Conservation (phyloP, 2,329 filamentous ascomycete species). For the Hypoxylon sp. region DNA sequence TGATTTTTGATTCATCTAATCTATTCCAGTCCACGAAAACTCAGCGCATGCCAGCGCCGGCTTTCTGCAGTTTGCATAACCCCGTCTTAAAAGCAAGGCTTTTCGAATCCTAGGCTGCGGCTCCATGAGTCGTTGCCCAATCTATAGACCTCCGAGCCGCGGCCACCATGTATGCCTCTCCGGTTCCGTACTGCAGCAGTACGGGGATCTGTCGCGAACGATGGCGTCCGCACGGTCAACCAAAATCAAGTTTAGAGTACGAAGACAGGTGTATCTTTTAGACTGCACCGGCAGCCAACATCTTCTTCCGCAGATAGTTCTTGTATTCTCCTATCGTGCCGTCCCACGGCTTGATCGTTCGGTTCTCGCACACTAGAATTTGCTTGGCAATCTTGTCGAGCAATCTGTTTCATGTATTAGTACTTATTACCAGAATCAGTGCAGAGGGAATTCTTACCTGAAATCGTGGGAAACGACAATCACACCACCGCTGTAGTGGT, state of each 20-base stretch:
- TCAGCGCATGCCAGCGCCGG: slow-evolving; percentile 9
- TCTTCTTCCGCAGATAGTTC: slow-evolving; percentile 99
- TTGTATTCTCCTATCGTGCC: slow-evolving; percentile 95
- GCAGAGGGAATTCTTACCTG: slow-evolving; percentile 71
- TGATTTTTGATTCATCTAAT: slow-evolving; percentile 32
- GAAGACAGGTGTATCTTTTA: slow-evolving; percentile 62
- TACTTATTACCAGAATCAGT: slow-evolving; percentile 1
- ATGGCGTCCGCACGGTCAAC: slow-evolving; percentile 2
- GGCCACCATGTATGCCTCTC: slow-evolving; percentile 24
- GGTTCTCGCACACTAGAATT: slow-evolving; percentile 99
- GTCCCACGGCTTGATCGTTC: slow-evolving; percentile 90
- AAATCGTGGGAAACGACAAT: slow-evolving; percentile 99
- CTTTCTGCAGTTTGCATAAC: slow-evolving; percentile 19
- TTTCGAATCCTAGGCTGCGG: slow-evolving; percentile 38
- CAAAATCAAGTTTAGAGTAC: background rate
- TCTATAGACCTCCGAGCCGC: slow-evolving; percentile 39
- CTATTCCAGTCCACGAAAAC: slow-evolving; percentile 27
- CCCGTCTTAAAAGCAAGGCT: slow-evolving; percentile 17
- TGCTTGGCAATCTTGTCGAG: slow-evolving; percentile 99
- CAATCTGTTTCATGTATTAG: slow-evolving; percentile 69
- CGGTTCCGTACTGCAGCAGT: slow-evolving; percentile 6
- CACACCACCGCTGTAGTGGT: slow-evolving; percentile 94
- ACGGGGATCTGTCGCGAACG: slow-evolving; percentile 1
- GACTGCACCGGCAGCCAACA: slow-evolving; percentile 88
- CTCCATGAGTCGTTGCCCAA: slow-evolving; percentile 45